Base-by-base conservation (phyloP, 1,284 basidiomycete species). In the Rhodotorula glutinis region DNA sequence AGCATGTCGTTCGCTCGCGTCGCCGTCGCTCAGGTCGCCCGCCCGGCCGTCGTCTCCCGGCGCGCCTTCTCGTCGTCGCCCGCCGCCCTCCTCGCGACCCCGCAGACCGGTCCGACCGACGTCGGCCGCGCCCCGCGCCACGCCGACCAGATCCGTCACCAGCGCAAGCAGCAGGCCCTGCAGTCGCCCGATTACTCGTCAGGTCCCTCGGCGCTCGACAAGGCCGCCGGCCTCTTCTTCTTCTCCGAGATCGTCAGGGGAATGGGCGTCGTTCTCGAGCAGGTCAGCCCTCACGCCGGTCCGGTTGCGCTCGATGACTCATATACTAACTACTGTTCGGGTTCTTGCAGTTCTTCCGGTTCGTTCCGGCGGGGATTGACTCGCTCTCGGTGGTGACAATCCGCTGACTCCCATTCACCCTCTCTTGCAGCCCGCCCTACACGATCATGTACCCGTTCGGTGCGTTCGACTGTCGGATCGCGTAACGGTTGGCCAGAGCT, bases 201-300 rank as follows among this genome's bases (percentile, higher is more conserved):
- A 58, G 93, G 92, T 1, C 91, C 90, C 8, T 67, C 65, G 59
- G 91, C 94, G 44, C 82, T 97, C 60, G 92, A 98, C 83, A 98
- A 98, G 81, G 94, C 95, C 51, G 88, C 90, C 55, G 90, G 95
- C 79, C 78, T 97, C 59, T 98, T 98, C 85, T 98, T 99, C 85
- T 93, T 99, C 80, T 98, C 95, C 68, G 96, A 99, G 82, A 97
- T 98, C 76, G 82, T 95, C 74, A 84, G 95, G 83, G 94, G 95
- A 76, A 95, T 98, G 91, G 97, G 94, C 92, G 89, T 99, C 79
- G 93, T 98, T n/a, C 76, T 98, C 73, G 96, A 98, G 81, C 91
- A 98, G 79, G 92, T 96, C 82, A 40, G 62, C 23, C 40, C 2
- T 10, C 41, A 19, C n/a, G 16, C 19, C 19, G 14, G 13, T 11